Percentiles rank a stretch among this genome's conserved stretches.
Conservation (phyloP, 441 rosid species). For the Dalechampia spathulata region DNA sequence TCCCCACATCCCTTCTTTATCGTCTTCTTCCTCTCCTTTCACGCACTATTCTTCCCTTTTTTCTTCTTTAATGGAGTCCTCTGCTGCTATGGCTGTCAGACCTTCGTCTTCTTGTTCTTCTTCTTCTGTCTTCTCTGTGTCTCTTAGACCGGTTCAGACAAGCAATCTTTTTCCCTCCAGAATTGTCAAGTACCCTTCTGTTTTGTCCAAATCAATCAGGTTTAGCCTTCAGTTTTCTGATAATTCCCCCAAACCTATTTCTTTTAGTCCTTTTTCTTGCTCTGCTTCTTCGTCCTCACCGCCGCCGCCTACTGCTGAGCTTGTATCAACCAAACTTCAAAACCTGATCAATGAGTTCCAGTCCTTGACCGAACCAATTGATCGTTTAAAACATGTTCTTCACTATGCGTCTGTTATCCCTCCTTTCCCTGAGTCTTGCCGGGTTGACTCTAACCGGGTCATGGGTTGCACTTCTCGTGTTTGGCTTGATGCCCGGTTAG, state of each 20-base stretch:
- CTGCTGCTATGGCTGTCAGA: constrained; percentile 29
- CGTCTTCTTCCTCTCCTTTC: neutral
- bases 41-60: neutral
- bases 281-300: constrained; percentile 49
- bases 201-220: constrained; percentile 26
- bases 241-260: constrained; percentile 11
- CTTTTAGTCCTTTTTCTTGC: constrained; percentile 34
- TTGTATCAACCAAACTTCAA: constrained; percentile 40
- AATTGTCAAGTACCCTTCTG: constrained; percentile 12
- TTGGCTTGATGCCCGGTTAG: constrained; percentile 66
- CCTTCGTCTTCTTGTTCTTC: constrained; percentile 21
- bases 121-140: constrained; percentile 18
- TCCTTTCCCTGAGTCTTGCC: constrained; percentile 42
- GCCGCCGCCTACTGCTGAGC: constrained; percentile 34
- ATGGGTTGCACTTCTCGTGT: constrained; percentile 96
- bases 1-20: neutral
- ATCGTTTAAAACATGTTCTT: constrained; percentile 64
- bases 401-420: constrained; percentile 51
- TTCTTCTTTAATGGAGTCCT: constrained; percentile 15
- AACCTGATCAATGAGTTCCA: constrained; percentile 51
- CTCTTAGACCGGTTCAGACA: constrained; percentile 18
- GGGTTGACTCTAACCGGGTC: constrained; percentile 64
- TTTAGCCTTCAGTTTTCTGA: constrained; percentile 20
- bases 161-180: constrained; percentile 9
- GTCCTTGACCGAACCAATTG: constrained; percentile 47